Evolutionary conservation across 2,329 filamentous ascomycete genomes (phyloP).

Genomic region (Thelonectria blattea): DNA sequence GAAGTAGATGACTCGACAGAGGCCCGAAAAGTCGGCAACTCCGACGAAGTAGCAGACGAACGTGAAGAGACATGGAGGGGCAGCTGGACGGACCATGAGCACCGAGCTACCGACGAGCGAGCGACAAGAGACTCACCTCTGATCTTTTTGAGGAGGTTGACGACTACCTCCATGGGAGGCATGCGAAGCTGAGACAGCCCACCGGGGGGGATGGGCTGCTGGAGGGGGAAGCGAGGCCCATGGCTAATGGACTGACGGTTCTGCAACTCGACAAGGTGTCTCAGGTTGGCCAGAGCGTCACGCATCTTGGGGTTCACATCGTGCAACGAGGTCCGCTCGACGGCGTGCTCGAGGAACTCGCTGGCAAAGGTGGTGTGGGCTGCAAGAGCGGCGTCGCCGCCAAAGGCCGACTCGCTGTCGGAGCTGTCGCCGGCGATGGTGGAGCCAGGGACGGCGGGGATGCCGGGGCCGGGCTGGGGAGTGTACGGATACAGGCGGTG

Average conservation of each 20-base stretch:
- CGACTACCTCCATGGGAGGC: constrained; percentile 59
- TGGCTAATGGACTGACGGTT: constrained; percentile 48
- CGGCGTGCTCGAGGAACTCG: constrained; percentile 61
- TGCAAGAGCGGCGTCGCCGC: constrained; percentile 56
- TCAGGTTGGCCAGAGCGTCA: constrained; percentile 57
- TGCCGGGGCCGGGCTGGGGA: constrained; percentile 33
- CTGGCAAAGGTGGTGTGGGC: constrained; percentile 60
- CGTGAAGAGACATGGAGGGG: constrained; percentile 56
- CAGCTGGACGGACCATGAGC: constrained; percentile 40
- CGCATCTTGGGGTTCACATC: constrained; percentile 58
- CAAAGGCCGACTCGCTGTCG: constrained; percentile 50
- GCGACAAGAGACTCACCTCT: constrained; percentile 44
- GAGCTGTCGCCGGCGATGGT: constrained; percentile 46
- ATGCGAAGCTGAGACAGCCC: constrained; percentile 59
- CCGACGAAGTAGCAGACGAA: constrained; percentile 57
- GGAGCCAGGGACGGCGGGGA: constrained; percentile 37
- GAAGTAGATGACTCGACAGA: constrained; percentile 59
- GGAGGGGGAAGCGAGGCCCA: constrained; percentile 53
- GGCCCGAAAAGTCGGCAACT: constrained; percentile 55
- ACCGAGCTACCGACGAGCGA: neutral
- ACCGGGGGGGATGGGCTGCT: constrained; percentile 52
- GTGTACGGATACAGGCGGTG: constrained; percentile 29
- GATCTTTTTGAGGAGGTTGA: constrained; percentile 54
- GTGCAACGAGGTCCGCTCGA: constrained; percentile 53
- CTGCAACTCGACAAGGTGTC: constrained; percentile 60